Percentiles rank a stretch among this genome's conserved stretches.
phyloP scores from a whole-genome alignment of 2,329 filamentous ascomycete genomes.

The Cryphonectria naterciae region DNA sequence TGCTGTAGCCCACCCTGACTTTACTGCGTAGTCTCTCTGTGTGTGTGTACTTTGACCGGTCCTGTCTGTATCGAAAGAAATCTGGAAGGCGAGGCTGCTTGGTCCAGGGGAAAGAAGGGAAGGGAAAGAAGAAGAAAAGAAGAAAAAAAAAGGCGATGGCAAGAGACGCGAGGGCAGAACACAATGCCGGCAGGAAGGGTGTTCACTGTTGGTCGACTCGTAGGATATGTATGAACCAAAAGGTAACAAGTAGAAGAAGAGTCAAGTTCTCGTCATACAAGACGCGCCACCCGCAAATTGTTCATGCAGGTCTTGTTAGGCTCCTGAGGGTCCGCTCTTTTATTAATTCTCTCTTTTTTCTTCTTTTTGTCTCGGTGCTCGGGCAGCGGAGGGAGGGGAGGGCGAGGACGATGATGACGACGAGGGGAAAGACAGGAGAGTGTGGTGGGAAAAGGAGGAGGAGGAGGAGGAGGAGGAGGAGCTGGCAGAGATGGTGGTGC shows the following conservation, averaged over 20 bases:
- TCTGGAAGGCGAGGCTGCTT: too few relatives aligned
- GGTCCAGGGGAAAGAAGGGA: too few relatives aligned
- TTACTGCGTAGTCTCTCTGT: neutral
- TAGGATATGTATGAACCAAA: neutral
- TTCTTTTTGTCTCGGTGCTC: neutral
- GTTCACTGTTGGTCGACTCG: neutral
- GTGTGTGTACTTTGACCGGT: neutral
- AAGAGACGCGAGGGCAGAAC: neutral
- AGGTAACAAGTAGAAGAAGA: neutral
- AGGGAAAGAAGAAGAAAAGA: too few relatives aligned
- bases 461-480: neutral
- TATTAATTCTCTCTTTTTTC: neutral
- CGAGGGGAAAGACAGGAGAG: neutral
- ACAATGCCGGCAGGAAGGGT: neutral
- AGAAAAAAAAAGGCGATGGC: neutral
- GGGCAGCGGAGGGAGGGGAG: neutral
- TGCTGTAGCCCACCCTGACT: neutral
- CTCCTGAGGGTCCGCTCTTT: too few relatives aligned
- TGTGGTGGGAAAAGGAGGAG: neutral
- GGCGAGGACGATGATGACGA: neutral
- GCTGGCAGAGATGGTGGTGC: neutral
- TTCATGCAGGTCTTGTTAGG: conserved; percentile 8
- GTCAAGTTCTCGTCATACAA: neutral
- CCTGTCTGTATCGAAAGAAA: neutral
- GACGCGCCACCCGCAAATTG: neutral